These are phyloP conservation scores for Cordyceps cateniannulata DNA, from an alignment of 2,329 filamentous ascomycete genomes.

Conservation along the genomic window DNA sequence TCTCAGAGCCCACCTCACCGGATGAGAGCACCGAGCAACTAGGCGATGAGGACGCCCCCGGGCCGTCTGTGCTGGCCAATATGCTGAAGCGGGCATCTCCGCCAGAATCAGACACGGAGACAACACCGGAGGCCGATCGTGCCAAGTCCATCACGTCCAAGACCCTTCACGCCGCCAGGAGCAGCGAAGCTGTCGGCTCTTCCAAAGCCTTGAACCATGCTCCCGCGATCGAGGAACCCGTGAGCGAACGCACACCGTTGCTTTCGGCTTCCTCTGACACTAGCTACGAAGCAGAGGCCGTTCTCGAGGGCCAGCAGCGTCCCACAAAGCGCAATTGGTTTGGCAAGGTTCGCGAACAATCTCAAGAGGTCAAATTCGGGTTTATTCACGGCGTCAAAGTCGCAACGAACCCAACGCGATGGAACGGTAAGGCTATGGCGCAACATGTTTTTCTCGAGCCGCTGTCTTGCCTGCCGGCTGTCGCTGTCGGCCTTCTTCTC, in stretches of 20 bases:
- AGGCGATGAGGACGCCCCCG: slow-evolving; percentile 17
- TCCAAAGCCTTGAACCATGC: background rate
- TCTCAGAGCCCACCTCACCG: slow-evolving; percentile 51
- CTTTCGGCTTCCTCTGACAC: slow-evolving; percentile 29
- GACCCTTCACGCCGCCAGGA: background rate
- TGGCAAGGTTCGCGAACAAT: slow-evolving; percentile 23
- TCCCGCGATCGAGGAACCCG: slow-evolving; percentile 13
- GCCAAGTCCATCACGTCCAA: background rate
- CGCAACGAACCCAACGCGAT: slow-evolving; percentile 58
- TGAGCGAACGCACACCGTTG: slow-evolving; percentile 43
- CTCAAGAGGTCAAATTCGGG: slow-evolving; percentile 26
- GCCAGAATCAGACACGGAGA: slow-evolving; percentile 13
- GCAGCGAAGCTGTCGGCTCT: background rate
- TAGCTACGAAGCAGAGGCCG: slow-evolving; percentile 25
- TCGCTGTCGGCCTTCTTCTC: slow-evolving; percentile 79
- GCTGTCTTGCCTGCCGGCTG: slow-evolving; percentile 69
- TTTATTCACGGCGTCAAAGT: slow-evolving; percentile 26
- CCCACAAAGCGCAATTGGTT: slow-evolving; percentile 28
- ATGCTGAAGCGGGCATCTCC: slow-evolving; percentile 45
- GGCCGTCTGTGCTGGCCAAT: slow-evolving; percentile 40
- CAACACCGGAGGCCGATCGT: background rate
- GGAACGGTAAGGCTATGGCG: slow-evolving; percentile 63
- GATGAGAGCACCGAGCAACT: slow-evolving; percentile 22
- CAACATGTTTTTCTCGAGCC: slow-evolving; percentile 59
- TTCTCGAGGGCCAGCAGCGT: slow-evolving; percentile 47